Conservation (phyloP, 768 basidiomycete species). For the Serendipita sp. region DNA sequence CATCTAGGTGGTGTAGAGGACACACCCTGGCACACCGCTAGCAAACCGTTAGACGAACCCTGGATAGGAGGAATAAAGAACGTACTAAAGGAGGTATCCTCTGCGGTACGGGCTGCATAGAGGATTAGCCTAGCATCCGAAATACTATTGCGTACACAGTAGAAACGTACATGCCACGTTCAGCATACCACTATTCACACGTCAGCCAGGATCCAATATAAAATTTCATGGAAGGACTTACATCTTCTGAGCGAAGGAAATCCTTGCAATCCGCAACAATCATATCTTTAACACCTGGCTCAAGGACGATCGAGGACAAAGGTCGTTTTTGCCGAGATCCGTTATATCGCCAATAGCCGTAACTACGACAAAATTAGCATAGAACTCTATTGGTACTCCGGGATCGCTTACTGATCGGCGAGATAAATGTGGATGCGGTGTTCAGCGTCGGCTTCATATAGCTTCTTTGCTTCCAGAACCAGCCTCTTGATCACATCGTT, state of each 20-base stretch:
- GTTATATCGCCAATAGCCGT: conserved; percentile 75
- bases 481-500: conserved; percentile 79
- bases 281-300: conserved; percentile 84
- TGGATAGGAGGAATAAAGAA: conserved; percentile 25
- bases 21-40: conserved; percentile 2
- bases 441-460: conserved; percentile 82
- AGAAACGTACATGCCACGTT: conserved; percentile 44
- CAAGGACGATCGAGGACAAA: conserved; percentile 82
- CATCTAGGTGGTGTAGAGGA: background rate
- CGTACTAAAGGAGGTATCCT: conserved; percentile 72
- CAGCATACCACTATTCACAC: conserved; percentile 52
- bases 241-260: conserved; percentile 69
- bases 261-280: conserved; percentile 74
- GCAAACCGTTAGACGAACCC: background rate
- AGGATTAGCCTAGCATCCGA: conserved; percentile 10
- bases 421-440: conserved; percentile 81
- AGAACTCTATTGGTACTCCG: background rate
- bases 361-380: conserved; percentile 29
- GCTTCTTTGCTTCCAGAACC: conserved; percentile 71
- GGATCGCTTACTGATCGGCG: conserved; percentile 59
- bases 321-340: conserved; percentile 78
- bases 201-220: background rate
- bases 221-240: conserved; percentile 23
- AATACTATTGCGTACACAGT: conserved; percentile 9
- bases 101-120: conserved; percentile 76